Evolutionary conservation across 2,329 filamentous ascomycete species (phyloP), one percentile per base, ranked within the genome.

Genomic region (Aspergillus udagawae): DNA sequence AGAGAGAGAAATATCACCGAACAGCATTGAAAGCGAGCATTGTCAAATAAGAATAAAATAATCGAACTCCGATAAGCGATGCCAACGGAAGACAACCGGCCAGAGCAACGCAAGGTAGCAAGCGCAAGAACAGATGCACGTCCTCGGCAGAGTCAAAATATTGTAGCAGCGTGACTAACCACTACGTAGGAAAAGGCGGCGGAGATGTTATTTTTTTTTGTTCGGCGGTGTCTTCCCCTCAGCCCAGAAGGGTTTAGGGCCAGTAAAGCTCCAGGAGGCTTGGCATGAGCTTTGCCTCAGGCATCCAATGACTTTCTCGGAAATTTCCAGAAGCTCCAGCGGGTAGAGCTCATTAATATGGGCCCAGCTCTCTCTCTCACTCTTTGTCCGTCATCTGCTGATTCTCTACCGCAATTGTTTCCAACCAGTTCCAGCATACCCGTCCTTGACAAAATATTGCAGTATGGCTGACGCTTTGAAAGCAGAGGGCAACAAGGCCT

Each of bases 401-500:
- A 23, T 47, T 50, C 32, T 28, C 45, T 27, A 49, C 42, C 53
- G 28, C 51, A 51, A 54, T 45, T 56, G n/a, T 56, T 25, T 28
- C 20, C 45, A 55, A 50, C 51, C 54, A 48, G 47, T 42, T 51
- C 29, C 20, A 25, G 38, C 10, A 48, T 32, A 51, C 32, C 28
- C 12, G 47, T 41, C 51, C 44, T 42, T 20, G 48, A 29, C 28
- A 45, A 17, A 56, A 42, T 56, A 38, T 51, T 50, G n/a, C 63
- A 79, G 42, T 62, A 88, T 87, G 85, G 85, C 86, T 64, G 86
- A 88, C 77, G 83, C 93, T 85, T 86, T 99, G 70, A 99, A 99
- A 83, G 91, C 92, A 71, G 89, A 94, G 75, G 94, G 93, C 82
- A 99, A 99, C 83, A 96, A 96, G 83, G 92, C 95, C 78, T 99